These are phyloP conservation scores for Pterocarpus santalinus DNA, from an alignment of 306 rosid species.

Conservation along the genomic window DNA sequence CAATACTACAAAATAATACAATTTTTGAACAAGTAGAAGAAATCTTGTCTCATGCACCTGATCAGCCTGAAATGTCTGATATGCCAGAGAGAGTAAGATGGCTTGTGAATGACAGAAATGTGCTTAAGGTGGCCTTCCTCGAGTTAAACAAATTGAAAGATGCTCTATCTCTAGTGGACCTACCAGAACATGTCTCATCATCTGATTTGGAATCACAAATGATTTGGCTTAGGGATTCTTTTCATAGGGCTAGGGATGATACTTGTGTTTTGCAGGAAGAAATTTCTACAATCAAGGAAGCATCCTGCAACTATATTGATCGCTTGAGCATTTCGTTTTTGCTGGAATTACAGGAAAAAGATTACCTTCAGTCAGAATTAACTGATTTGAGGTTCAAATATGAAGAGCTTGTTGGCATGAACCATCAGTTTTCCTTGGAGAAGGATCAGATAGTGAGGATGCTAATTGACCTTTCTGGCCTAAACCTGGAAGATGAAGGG, in stretches of 20 bases:
- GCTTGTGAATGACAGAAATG: slow-evolving; percentile 73
- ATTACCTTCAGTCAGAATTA: slow-evolving; percentile 75
- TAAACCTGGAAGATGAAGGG: slow-evolving; percentile 61
- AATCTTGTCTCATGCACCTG: slow-evolving; percentile 66
- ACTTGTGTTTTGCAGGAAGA: slow-evolving; percentile 61
- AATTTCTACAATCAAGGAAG: slow-evolving; percentile 64
- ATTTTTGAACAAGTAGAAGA: slow-evolving; percentile 67
- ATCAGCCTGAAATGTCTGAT: slow-evolving; percentile 62
- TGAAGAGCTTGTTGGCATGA: slow-evolving; percentile 63
- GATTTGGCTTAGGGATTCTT: slow-evolving; percentile 76
- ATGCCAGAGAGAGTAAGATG: slow-evolving; percentile 74
- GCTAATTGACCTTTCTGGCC: slow-evolving; percentile 73
- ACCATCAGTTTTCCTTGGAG: slow-evolving; percentile 63
- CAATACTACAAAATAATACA: slow-evolving; percentile 60
- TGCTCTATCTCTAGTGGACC: slow-evolving; percentile 59
- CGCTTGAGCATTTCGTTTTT: slow-evolving; percentile 65
- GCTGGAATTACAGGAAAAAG: slow-evolving; percentile 71
- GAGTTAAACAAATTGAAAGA: slow-evolving; percentile 72
- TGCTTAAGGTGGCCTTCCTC: slow-evolving; percentile 60
- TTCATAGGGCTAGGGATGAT: slow-evolving; percentile 60
- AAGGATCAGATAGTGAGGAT: slow-evolving; percentile 69
- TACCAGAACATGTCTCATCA: slow-evolving; percentile 76
- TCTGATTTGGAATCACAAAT: slow-evolving; percentile 75
- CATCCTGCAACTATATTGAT: slow-evolving; percentile 65
- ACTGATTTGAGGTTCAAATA: slow-evolving; percentile 62